Percentiles rank a stretch among this genome's conserved stretches.
These are phyloP conservation scores for Chaetothyriales sp. DNA, from an alignment of 2,329 filamentous ascomycete genomes.

Conservation along the genomic window DNA sequence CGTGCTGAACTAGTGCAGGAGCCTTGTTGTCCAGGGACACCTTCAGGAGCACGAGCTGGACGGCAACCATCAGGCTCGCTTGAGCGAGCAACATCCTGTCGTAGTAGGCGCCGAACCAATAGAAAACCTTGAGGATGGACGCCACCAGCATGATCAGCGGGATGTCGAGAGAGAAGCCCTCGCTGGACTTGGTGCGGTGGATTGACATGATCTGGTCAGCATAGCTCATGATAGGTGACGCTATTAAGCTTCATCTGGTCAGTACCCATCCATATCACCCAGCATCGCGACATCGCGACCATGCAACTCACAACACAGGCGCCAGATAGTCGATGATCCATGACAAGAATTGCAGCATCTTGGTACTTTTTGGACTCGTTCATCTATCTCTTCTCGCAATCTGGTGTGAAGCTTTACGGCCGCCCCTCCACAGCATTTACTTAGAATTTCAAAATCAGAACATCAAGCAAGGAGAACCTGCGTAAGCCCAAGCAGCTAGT, in stretches of 20 bases:
- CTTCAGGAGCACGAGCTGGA: slow-evolving; percentile 45
- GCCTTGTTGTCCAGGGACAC: slow-evolving; percentile 43
- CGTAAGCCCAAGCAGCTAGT: too few relatives aligned
- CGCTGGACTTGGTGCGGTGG: slow-evolving; percentile 42
- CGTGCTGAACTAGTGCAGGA: slow-evolving; percentile 27
- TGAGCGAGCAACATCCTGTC: slow-evolving; percentile 44
- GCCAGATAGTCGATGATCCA: slow-evolving; percentile 30
- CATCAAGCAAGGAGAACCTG: neutral
- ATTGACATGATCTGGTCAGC: slow-evolving; percentile 53
- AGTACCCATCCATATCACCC: slow-evolving; percentile 1
- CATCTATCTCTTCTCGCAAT: neutral
- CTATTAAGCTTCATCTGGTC: slow-evolving; percentile 35
- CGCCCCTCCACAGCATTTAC: too few relatives aligned
- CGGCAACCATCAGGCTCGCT: slow-evolving; percentile 43
- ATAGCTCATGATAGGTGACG: slow-evolving; percentile 50
- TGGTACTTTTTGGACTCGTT: neutral
- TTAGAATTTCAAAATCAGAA: neutral
- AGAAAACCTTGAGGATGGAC: slow-evolving; percentile 50
- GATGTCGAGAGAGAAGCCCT: slow-evolving; percentile 52
- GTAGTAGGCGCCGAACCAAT: slow-evolving; percentile 50
- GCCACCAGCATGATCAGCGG: slow-evolving; percentile 52
- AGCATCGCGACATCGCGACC: slow-evolving; percentile 6
- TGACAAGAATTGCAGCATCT: neutral
- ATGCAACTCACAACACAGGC: slow-evolving; percentile 30
- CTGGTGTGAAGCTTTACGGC: neutral